Base-by-base conservation (phyloP, 345 rosid genomes). In the Linum trigynum region DNA sequence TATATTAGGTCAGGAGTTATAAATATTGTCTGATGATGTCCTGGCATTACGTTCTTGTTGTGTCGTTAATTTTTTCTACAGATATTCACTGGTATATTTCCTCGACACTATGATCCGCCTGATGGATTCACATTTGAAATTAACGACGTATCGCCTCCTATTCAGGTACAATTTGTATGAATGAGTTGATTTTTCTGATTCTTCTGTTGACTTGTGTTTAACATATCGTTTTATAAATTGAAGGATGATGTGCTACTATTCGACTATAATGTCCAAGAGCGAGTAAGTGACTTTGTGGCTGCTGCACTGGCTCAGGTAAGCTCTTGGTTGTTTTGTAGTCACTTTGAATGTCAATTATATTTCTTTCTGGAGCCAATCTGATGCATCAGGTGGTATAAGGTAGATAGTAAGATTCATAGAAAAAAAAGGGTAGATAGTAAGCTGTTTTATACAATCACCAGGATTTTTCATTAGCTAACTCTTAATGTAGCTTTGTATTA, bases 11-110 rank as follows among this genome's bases (percentile, higher is more conserved):
- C 32, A 23, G 32, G 32, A 23, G 32, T 45, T 9, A 45, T 45
- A 45, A 45, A 7, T 2, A 7, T 45, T 45, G 51, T 45, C 0
- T 45, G 32, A 9, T 45, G 7, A 45, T 45, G 51, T 45, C 51
- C 51, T 7, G 12, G 12, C 10, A 4, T 41, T 45, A 45, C 12
- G 51, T 9, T 5, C 51, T 5, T 45, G 51, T 8, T 41, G 65
- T 38, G 35, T 39, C 59, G 66, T 4, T 70, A 55, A 23, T 58
- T 67, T 59, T 41, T 70, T 51, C 55, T 70, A 65, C 77, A 94
- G 97, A 94, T 94, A 64, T 94, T 90, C 83, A 88, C 99, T 38
- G 95, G 97, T 75, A 96, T 97, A 60, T 94, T 94, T 68, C 99
- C 99, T 17, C 42, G 78, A 67, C 79, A 90, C 72, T 94, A 94